A percentile compares a stretch with the other conserved stretches of the same genome.
These are phyloP conservation scores for Triadica sebifera DNA, from an alignment of 345 rosid species.

Conservation along the genomic window DNA sequence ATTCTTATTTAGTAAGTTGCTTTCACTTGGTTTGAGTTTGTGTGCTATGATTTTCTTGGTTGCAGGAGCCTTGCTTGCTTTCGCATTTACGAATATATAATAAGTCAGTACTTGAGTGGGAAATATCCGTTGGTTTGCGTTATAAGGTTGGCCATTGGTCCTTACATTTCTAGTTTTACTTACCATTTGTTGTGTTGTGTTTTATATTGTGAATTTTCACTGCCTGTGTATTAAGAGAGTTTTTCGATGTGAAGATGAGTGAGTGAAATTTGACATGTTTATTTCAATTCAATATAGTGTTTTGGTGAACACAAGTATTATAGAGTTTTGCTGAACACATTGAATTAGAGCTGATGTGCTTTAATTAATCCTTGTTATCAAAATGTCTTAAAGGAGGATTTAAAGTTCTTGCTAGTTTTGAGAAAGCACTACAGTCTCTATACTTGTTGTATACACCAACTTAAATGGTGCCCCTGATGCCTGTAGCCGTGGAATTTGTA, in stretches of 20 bases:
- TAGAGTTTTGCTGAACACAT: background rate
- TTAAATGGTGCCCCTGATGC: background rate
- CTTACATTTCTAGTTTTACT: background rate
- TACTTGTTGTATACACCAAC: background rate
- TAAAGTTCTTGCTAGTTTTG: background rate
- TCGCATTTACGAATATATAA: slow-evolving; percentile 74
- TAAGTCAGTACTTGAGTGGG: slow-evolving; percentile 92
- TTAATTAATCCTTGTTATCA: background rate
- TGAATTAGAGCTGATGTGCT: background rate
- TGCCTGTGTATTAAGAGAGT: background rate
- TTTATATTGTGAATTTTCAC: background rate
- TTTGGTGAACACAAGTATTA: too few relatives aligned
- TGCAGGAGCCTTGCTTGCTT: slow-evolving; percentile 78
- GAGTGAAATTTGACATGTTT: background rate
- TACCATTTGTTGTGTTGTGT: background rate
- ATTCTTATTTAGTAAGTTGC: background rate
- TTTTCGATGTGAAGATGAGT: background rate
- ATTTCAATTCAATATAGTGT: background rate
- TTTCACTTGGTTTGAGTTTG: background rate
- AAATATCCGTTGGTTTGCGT: slow-evolving; percentile 72
- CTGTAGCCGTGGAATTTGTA: background rate
- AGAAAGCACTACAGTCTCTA: background rate
- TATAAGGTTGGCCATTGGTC: slow-evolving; percentile 55
- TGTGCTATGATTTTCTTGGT: background rate
- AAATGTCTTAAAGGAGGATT: background rate